Evolutionary conservation across 2,329 filamentous ascomycete genomes (phyloP).

Genomic region (Paraphoma chrysanthemicola): DNA sequence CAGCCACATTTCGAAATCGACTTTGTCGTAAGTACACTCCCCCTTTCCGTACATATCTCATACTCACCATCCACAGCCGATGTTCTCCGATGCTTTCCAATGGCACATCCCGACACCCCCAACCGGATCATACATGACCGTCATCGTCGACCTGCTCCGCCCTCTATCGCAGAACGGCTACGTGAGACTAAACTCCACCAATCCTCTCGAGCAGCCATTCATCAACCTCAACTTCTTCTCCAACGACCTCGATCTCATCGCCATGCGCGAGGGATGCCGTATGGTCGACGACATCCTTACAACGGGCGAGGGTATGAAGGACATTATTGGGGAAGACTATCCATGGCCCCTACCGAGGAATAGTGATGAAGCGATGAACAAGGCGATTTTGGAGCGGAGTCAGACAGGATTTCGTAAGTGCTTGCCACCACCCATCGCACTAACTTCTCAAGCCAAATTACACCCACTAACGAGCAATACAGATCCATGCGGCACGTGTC

Average conservation of each 20-base stretch:
- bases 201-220: constrained; percentile 67
- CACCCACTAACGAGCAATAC: no score
- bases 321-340: constrained; percentile 61
- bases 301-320: constrained; percentile 64
- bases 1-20: constrained; percentile 51
- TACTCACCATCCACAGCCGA: constrained; percentile 31
- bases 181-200: constrained; percentile 64
- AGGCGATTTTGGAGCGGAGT: constrained; percentile 60
- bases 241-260: constrained; percentile 60
- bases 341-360: constrained; percentile 67
- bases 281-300: constrained; percentile 65
- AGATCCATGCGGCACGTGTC: constrained; percentile 61
- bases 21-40: constrained; percentile 56
- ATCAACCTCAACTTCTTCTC: constrained; percentile 52
- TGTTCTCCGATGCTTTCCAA: constrained; percentile 63
- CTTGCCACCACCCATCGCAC: not conserved
- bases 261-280: constrained; percentile 64
- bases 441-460: no score
- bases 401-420: constrained; percentile 61
- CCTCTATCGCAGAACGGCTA: constrained; percentile 61
- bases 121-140: constrained; percentile 61
- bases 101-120: constrained; percentile 55
- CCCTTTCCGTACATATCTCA: no score
- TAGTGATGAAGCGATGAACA: constrained; percentile 64
- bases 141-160: constrained; percentile 62